Evolutionary conservation across 2,329 filamentous ascomycete genomes (phyloP), one percentile per base, ranked within the genome.

Genomic region (Aspergillus costaricaensis): DNA sequence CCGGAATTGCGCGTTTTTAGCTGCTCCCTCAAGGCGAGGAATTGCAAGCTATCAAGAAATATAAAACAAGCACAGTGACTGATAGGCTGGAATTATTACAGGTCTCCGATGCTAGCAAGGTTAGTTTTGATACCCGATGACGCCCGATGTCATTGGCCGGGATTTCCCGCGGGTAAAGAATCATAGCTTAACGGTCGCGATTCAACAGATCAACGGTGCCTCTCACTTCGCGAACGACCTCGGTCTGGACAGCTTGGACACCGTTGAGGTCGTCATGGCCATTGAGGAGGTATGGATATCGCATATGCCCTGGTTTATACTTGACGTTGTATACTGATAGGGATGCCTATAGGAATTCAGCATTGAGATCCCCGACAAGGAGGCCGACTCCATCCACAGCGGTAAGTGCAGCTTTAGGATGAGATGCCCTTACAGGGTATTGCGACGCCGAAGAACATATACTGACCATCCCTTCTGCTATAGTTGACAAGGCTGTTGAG

Each of bases 251-350:
- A 96, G 91, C 82, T 86, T 99, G 79, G 95, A 99, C 80, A 97
- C 95, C 66, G 95, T 99, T 66, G 95, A 99, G 85, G 95, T 99
- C 69, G 95, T 99, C 72, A 99, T 99, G 95, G 95, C 95, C 68
- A 98, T 99, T 81, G 95, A 99, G 86, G 95, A 99, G 88, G 90
- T 92, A 81, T 67, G 70, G 10, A 43, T 15, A 36, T 15, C 12
- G 32, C 14, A 36, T 36, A 36, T 36, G 58, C 50, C 43, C 27
- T 39, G 38, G 55, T 58, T 65, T 55, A 62, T 51, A 32, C 59
- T 59, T 63, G 14, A 32, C 23, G 41, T 43, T 54, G 50, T 51
- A 36, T 36, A 58, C 58, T 64, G 57, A 62, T 66, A 38, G 55
- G 61, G 62, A 48, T 57, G 21, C 23, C 56, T 36, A 72, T 71